Percentiles rank a stretch among this genome's conserved stretches.
Conservation (phyloP, 2,329 filamentous ascomycete species). For the Hymenotorrendiella dingleyae region DNA sequence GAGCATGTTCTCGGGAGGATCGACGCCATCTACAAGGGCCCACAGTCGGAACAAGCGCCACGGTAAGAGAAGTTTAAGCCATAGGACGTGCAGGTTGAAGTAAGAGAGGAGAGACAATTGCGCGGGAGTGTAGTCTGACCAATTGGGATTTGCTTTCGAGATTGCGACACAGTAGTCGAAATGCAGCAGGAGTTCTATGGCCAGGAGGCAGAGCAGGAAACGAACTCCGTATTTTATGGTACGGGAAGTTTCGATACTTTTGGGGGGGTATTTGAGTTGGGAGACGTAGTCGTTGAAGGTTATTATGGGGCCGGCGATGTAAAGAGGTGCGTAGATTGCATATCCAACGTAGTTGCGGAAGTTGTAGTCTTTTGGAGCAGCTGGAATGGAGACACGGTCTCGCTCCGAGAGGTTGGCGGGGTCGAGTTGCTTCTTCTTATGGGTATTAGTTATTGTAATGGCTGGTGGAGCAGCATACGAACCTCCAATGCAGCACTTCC, state of each 20-base stretch:
- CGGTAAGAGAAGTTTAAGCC: conserved; percentile 92
- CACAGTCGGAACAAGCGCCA: conserved; percentile 99
- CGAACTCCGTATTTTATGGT: conserved; percentile 78
- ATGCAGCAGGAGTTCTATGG: conserved; percentile 88
- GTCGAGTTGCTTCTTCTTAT: conserved; percentile 97
- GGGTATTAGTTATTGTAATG: conserved; percentile 50
- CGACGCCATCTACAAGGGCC: conserved; percentile 82
- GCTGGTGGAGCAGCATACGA: conserved; percentile 32
- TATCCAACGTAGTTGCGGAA: conserved; percentile 90
- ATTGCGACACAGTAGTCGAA: conserved; percentile 93
- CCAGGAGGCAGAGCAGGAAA: conserved; percentile 71
- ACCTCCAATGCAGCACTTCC: conserved; percentile 79
- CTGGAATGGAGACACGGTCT: conserved; percentile 75
- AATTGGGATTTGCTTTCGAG: conserved; percentile 70
- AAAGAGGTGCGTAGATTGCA: conserved; percentile 84
- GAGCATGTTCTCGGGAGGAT: conserved; percentile 97
- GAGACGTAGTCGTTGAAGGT: conserved; percentile 98
- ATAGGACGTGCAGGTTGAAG: conserved; percentile 95
- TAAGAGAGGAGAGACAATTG: conserved; percentile 88
- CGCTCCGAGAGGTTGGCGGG: conserved; percentile 79
- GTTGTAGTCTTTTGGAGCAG: conserved; percentile 62
- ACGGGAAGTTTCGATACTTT: conserved; percentile 63
- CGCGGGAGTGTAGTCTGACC: conserved; percentile 77
- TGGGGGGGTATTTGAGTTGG: conserved; percentile 68
- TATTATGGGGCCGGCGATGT: conserved; percentile 85